Conservation (phyloP, 2,329 filamentous ascomycete species). For the Microdochium bolleyi region DNA sequence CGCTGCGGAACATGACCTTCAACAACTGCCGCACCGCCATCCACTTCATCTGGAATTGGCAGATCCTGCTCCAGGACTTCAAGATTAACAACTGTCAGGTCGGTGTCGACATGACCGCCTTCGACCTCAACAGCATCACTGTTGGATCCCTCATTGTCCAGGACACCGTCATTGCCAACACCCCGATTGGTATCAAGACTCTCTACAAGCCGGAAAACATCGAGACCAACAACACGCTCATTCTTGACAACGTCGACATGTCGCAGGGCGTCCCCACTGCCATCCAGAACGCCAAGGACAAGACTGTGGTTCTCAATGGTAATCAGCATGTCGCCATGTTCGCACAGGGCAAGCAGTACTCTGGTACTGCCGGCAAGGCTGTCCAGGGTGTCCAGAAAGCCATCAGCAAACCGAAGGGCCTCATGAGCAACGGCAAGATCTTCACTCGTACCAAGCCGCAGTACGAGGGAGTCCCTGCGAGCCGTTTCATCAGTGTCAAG, state of each 20-base stretch:
- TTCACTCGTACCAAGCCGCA: constrained; percentile 86
- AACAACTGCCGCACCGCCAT: constrained; percentile 76
- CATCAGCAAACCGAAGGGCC: constrained; percentile 54
- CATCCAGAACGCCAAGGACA: constrained; percentile 50
- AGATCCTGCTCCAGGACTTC: constrained; percentile 72
- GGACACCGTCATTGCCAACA: constrained; percentile 73
- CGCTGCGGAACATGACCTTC: constrained; percentile 74
- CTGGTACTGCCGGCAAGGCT: constrained; percentile 34
- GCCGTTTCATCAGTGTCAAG: constrained; percentile 77
- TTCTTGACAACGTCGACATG: constrained; percentile 89
- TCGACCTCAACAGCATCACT: constrained; percentile 53
- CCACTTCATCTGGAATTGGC: constrained; percentile 90
- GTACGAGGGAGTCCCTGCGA: constrained; percentile 62
- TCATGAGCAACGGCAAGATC: constrained; percentile 60
- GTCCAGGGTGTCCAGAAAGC: constrained; percentile 52
- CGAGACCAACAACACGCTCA: constrained; percentile 69
- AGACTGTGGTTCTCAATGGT: constrained; percentile 56
- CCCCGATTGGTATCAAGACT: constrained; percentile 68
- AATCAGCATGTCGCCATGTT: constrained; percentile 64
- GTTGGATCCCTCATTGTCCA: constrained; percentile 81
- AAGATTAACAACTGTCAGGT: constrained; percentile 67
- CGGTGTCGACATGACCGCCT: constrained; percentile 71
- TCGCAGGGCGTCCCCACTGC: constrained; percentile 56
- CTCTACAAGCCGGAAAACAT: constrained; percentile 57
- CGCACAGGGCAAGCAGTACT: constrained; percentile 73